phyloP scores from a whole-genome alignment of 192 early-diverging fungal genomes.

The Backusella westeae region DNA sequence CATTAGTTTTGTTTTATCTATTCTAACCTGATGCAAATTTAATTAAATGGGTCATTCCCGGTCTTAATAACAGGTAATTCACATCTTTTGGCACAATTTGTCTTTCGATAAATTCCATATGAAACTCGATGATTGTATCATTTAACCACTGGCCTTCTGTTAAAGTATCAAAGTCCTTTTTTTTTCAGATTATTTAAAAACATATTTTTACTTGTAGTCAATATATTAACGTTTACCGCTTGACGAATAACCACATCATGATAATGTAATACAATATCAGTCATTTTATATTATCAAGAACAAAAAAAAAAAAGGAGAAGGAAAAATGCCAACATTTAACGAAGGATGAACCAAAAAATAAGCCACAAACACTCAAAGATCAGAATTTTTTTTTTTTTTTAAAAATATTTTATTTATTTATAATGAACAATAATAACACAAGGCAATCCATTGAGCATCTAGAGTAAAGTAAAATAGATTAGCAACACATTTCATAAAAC shows the following conservation, averaged over 20 bases:
- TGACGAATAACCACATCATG: constrained; percentile 21
- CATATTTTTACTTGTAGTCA: background rate
- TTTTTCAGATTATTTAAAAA: background rate
- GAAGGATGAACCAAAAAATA: background rate
- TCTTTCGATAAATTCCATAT: constrained; percentile 25
- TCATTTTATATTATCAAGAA: background rate
- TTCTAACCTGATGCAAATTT: constrained; percentile 10
- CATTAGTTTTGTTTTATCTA: background rate
- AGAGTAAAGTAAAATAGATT: background rate
- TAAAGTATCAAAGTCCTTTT: constrained; percentile 17
- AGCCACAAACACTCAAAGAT: background rate
- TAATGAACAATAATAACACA: background rate
- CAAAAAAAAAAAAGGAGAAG: background rate
- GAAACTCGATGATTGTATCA: constrained; percentile 27
- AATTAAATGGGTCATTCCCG: constrained; percentile 18
- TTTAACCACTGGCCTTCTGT: constrained; percentile 15
- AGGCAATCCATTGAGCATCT: background rate
- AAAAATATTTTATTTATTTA: constrained; percentile 2
- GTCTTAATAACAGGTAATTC: constrained; percentile 10
- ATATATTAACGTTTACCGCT: background rate
- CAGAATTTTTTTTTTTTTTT: background rate
- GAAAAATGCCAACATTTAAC: background rate
- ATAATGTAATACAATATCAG: constrained; percentile 17
- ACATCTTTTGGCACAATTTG: background rate
- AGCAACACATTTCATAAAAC: background rate